Conservation (phyloP, 768 basidiomycete species). For the Pilatotrama ljubarskyi region DNA sequence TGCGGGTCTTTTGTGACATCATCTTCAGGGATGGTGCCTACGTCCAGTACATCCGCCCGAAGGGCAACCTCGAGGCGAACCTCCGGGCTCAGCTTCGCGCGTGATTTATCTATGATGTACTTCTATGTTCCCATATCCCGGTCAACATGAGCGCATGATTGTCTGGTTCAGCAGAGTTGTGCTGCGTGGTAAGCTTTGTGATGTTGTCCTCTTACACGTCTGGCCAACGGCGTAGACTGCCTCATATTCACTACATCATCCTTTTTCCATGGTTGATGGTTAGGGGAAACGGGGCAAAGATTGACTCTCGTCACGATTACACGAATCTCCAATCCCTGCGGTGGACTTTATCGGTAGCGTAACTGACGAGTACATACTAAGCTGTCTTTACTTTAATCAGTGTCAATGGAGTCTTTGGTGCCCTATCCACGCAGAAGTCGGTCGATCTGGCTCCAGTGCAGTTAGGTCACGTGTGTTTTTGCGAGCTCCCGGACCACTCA, state of each 20-base stretch:
- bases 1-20: conserved; percentile 4
- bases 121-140: conserved; percentile 20
- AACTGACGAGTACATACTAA: conserved; percentile 9
- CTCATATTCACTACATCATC: conserved; percentile 79
- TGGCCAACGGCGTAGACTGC: conserved; percentile 31
- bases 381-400: background rate
- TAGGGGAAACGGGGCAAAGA: conserved; percentile 88
- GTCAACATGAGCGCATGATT: conserved; percentile 10
- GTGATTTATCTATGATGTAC: conserved; percentile 40
- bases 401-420: no score
- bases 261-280: conserved; percentile 54
- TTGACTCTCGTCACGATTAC: conserved; percentile 30
- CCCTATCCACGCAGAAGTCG: no score
- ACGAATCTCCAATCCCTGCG: background rate
- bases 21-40: conserved; percentile 84
- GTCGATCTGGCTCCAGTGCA: no score
- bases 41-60: conserved; percentile 89
- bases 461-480: no score
- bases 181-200: conserved; percentile 4
- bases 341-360: background rate
- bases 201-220: background rate
- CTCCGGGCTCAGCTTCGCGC: conserved; percentile 81
- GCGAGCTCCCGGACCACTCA: no score
- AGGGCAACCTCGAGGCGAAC: conserved; percentile 84
- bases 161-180: conserved; percentile 21